Base-by-base conservation (phyloP, 2,329 filamentous ascomycete species). In the Cordyceps militaris region DNA sequence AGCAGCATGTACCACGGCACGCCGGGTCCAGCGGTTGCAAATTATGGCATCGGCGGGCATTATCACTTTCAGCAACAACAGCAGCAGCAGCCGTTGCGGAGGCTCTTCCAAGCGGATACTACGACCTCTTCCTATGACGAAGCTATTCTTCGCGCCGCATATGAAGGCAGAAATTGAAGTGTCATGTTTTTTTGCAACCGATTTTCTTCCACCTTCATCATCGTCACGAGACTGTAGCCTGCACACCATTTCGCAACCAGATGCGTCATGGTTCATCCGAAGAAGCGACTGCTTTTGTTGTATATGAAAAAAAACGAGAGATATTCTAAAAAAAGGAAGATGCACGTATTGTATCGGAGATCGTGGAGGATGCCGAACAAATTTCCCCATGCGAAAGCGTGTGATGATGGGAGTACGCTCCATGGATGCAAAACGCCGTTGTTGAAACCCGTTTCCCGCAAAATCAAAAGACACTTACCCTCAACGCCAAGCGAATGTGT, bases 1-100 rank as follows among this genome's bases (percentile, higher is more conserved):
- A 82, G 79, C 65, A 81, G 77, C 61, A 62, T 83, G 23, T 80
- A 78, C 58, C 74, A 73, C 42, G 75, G 79, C 34, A 79, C 77
- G 5, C 78, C 77, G 1, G 43, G 32, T 3, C 26, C n/a, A 26
- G 24, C 30, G 13, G 43, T n/a, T 1, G 34, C 36, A 3, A 44
- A 14, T 10, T 57, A 57, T 13, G 40, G 26, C 28, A 36, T 30
- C 26, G 36, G 32, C n/a, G 53, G 47, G 40, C 51, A 50, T 3
- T 44, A 44, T 44, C 30, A 16, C 11, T 51, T 51, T 7, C 38
- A 43, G 36, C 55, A 51, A 28, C 47, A 50, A 19, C 55, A 50
- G 38, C 55, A 43, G 4, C 55, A 40, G 21, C 47, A 43, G 21
- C 55, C 42, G 21, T 64, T 59, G 65, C 66, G 32, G 47, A 63